These are phyloP conservation scores for Phytopythium ostracodes DNA, from an alignment of 352 stramenopile species.

Conservation along the genomic window DNA sequence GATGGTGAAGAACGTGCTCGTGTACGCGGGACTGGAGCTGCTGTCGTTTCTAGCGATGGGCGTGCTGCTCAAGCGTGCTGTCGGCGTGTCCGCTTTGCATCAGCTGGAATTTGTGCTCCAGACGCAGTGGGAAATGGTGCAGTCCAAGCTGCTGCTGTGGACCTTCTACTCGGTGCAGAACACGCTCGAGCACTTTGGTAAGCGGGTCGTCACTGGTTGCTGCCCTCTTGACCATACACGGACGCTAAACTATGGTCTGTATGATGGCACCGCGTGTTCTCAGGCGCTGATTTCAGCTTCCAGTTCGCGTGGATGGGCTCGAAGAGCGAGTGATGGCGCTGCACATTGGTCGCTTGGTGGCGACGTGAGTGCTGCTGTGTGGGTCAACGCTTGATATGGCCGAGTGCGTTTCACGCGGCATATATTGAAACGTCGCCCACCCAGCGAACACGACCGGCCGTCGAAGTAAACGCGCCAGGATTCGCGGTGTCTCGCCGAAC, in stretches of 20 bases:
- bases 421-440: neutral
- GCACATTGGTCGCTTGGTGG: neutral
- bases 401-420: neutral
- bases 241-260: neutral
- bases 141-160: constrained; percentile 43
- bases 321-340: neutral
- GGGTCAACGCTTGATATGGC: neutral
- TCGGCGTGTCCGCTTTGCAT: constrained; percentile 20
- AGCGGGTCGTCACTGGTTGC: neutral
- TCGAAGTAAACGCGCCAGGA: too few relatives aligned
- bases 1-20: constrained; percentile 26
- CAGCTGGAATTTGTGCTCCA: constrained; percentile 41
- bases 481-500: too few relatives aligned
- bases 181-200: constrained; percentile 27
- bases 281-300: constrained; percentile 19
- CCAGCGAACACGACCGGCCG: neutral
- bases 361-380: neutral
- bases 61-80: constrained; percentile 15
- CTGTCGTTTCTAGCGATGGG: constrained; percentile 17
- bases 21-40: constrained; percentile 26
- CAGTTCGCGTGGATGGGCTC: constrained; percentile 8
- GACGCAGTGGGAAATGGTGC: constrained; percentile 26
- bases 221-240: neutral
- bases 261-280: neutral
- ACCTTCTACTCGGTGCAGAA: constrained; percentile 35